phyloP scores from a whole-genome alignment of 2,329 filamentous ascomycete genomes.

The Eutypella sp. region DNA sequence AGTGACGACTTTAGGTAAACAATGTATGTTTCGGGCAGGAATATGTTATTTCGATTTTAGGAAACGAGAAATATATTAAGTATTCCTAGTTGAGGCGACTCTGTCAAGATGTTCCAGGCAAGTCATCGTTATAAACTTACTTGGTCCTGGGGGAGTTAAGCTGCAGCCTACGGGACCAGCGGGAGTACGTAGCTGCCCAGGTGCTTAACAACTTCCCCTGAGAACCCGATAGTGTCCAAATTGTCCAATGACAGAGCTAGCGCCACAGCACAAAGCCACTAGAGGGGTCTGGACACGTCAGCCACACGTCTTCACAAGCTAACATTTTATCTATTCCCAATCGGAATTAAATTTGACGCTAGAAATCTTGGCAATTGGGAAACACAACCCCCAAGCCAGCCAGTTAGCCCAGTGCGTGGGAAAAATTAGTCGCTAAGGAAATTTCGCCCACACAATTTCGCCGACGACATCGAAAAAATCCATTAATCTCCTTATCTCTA shows the following conservation, averaged over 20 bases:
- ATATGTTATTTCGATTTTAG: conserved; percentile 7
- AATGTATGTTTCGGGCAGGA: conserved; percentile 1
- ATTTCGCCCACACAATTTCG: conserved; percentile 28
- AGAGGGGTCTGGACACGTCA: too few relatives aligned
- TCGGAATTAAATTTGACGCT: too few relatives aligned
- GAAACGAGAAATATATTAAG: neutral
- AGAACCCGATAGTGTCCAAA: too few relatives aligned
- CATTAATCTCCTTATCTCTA: conserved; percentile 9
- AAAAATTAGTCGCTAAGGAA: conserved; percentile 5
- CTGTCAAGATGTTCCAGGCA: conserved; percentile 15
- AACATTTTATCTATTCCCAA: neutral
- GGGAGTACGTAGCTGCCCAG: too few relatives aligned
- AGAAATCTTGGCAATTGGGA: neutral
- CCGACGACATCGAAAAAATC: conserved; percentile 14
- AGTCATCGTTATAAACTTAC: neutral
- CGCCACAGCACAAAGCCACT: neutral
- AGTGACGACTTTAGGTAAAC: neutral
- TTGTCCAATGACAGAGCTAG: neutral
- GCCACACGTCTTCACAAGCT: neutral
- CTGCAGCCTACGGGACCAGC: too few relatives aligned
- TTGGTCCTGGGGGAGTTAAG: too few relatives aligned
- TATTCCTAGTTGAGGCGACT: conserved; percentile 13
- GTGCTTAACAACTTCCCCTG: too few relatives aligned
- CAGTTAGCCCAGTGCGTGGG: too few relatives aligned
- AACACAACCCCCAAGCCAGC: neutral